A percentile compares a stretch with the other conserved stretches of the same genome.
These are phyloP conservation scores for Paramecium octaurelia DNA, from an alignment of 73 alveolate species.

Conservation along the genomic window DNA sequence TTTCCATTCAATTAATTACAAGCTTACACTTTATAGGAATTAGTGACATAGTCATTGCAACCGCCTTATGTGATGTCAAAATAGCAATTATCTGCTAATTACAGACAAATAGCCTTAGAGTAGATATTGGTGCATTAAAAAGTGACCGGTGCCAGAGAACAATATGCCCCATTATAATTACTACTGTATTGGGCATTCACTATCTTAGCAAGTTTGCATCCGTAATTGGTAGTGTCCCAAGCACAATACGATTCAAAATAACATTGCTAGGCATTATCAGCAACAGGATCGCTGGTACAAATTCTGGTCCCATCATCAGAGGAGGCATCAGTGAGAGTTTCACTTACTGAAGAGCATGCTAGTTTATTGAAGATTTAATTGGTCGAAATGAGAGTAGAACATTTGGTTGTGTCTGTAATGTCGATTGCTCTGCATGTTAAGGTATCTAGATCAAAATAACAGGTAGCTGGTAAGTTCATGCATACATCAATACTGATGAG, in stretches of 20 bases:
- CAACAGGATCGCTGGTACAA: not conserved
- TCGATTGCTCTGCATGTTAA: not conserved
- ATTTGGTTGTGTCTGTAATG: not conserved
- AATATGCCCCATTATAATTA: not conserved
- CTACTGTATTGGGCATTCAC: not conserved
- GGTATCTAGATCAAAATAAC: not conserved
- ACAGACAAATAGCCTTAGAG: not conserved
- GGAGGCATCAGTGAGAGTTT: not conserved
- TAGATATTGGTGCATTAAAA: not conserved
- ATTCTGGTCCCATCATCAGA: not conserved
- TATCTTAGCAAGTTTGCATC: not conserved
- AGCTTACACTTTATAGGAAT: not conserved
- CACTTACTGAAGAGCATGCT: constrained; percentile 2
- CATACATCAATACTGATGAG: not conserved
- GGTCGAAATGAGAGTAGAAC: not conserved
- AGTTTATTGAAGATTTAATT: not conserved
- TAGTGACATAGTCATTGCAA: not conserved
- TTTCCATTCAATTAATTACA: not conserved
- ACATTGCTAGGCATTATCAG: not conserved
- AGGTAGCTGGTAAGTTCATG: not conserved
- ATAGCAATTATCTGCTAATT: not conserved
- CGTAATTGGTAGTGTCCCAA: not conserved
- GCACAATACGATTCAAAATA: not conserved
- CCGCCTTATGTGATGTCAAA: constrained; percentile 9
- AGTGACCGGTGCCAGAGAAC: not conserved